phyloP scores from a whole-genome alignment of 495 filamentous ascomycete genomes.

The Beverwykella pulmonaria region DNA sequence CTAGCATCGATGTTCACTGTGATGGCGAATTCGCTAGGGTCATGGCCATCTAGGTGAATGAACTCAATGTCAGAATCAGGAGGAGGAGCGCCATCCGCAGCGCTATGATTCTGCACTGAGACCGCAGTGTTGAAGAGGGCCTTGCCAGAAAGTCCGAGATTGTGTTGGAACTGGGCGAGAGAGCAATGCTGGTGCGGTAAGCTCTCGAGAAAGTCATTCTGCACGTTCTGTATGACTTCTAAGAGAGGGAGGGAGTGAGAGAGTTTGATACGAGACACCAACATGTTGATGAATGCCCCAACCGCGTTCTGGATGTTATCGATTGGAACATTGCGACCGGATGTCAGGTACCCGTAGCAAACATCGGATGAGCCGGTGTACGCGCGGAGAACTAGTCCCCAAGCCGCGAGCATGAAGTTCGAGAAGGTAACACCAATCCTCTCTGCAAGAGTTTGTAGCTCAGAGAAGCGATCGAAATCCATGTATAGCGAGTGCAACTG shows the following conservation, averaged over 20 bases:
- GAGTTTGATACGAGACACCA: conserved; percentile 39
- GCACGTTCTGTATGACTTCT: conserved; percentile 31
- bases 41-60: conserved; percentile 25
- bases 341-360: conserved; percentile 39
- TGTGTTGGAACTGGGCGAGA: conserved; percentile 38
- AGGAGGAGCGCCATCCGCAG: neutral
- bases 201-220: conserved; percentile 35
- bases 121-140: conserved; percentile 40
- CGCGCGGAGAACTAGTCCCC: conserved; percentile 32
- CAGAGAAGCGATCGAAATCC: conserved; percentile 26
- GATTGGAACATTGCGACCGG: conserved; percentile 53
- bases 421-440: conserved; percentile 29
- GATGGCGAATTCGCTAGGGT: conserved; percentile 38
- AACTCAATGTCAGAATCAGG: conserved; percentile 21
- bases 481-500: conserved; percentile 23
- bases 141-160: conserved; percentile 33
- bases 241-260: conserved; percentile 8
- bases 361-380: conserved; percentile 34
- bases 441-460: conserved; percentile 28
- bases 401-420: conserved; percentile 29
- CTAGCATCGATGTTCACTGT: conserved; percentile 37
- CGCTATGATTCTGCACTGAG: conserved; percentile 34
- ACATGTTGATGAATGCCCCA: conserved; percentile 52
- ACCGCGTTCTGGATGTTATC: conserved; percentile 53
- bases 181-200: conserved; percentile 39